Base-by-base conservation (phyloP, 164 flowering plant genomes). In the Nymphaea colorata region DNA sequence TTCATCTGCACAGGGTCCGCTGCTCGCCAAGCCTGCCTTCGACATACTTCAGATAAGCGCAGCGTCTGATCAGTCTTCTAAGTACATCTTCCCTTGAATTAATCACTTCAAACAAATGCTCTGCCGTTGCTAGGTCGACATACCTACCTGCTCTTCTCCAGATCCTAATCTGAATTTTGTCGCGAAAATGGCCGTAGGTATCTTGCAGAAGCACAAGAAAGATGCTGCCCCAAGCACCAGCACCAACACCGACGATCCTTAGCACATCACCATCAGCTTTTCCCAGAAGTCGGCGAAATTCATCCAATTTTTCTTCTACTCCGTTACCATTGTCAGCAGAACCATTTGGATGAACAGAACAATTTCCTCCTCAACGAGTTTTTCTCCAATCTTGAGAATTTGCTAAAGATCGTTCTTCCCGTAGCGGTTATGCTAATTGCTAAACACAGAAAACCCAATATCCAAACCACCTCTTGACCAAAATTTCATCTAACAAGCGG, bases 141-240 rank as follows among this genome's bases (percentile, higher is more conserved):
- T 79, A 42, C 73, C 86, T 76, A 4, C 90, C 91, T 10, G 88
- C 79, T 72, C 95, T 78, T 70, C 95, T 84, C 95, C 91, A 88
- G 70, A 88, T 85, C 76, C 95, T 79, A 16, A 88, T 81, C 44
- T 76, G 86, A 64, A 83, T 80, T 70, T 89, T 87, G 17, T 86
- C 88, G 25, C 91, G 73, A 55, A 87, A 76, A 45, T 80, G 84
- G 12, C 95, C 92, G 76, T 89, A 89, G 61, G 81, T 73, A 64
- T 85, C 90, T 77, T 89, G 95, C 77, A 89, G 73, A 79, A 89
- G 67, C 41, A 91, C 92, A 64, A 79, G 76, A 69, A 89, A 89
- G 42, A 89, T 91, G 81, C 92, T 84, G 16, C 92, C 95, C 95
- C 95, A 89, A 57, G 95, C 95, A 61, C 95, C 95, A 0, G 88